A percentile compares a stretch with the other conserved stretches of the same genome.
Evolutionary conservation across 169 alveolate genomes (phyloP).

Genomic region (Plasmodium blacklocki): DNA sequence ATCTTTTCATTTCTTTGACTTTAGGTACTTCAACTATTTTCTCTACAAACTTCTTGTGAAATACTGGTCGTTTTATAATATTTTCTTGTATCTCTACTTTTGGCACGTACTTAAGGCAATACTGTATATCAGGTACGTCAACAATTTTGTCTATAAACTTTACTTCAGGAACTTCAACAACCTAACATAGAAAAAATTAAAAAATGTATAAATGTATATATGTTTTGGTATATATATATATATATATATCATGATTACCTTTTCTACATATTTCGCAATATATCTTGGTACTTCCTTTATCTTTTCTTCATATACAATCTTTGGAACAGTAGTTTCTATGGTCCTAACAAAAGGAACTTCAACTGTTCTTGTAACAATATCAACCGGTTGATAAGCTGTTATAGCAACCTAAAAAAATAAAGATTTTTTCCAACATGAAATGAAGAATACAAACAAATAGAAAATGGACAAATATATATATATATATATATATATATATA

Average conservation of each 20-base stretch:
- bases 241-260: constrained; percentile 59
- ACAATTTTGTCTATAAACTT: constrained; percentile 87
- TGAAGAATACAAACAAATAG: background rate
- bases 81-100: constrained; percentile 88
- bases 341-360: constrained; percentile 88
- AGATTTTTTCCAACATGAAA: background rate
- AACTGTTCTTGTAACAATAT: constrained; percentile 82
- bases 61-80: constrained; percentile 84
- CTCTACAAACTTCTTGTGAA: constrained; percentile 86
- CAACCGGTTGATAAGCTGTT: constrained; percentile 86
- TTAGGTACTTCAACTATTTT: constrained; percentile 87
- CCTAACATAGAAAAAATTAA: constrained; percentile 22
- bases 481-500: background rate
- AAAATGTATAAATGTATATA: background rate
- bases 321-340: constrained; percentile 87
- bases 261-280: constrained; percentile 86
- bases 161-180: constrained; percentile 89
- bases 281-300: constrained; percentile 88
- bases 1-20: constrained; percentile 84
- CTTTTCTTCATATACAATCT: constrained; percentile 86
- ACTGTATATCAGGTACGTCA: constrained; percentile 86
- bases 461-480: background rate
- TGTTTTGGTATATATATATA: background rate
- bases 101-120: constrained; percentile 85
- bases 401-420: constrained; percentile 79